phyloP scores from a whole-genome alignment of 805 yeast species.

The Barnettozyma sucrosica region DNA sequence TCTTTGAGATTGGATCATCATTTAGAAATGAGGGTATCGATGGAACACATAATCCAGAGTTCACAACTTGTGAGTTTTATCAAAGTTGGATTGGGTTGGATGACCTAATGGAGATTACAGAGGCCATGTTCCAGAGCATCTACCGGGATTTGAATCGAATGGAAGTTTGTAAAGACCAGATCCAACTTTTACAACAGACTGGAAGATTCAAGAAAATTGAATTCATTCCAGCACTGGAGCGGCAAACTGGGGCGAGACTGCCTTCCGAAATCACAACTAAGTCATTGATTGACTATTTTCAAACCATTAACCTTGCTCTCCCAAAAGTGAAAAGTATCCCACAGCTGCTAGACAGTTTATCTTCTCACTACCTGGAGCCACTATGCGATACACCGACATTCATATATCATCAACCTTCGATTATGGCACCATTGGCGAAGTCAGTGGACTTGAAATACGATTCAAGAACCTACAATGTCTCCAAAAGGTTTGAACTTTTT shows the following conservation, averaged over 20 bases:
- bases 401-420: constrained; percentile 76
- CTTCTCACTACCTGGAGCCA: constrained; percentile 60
- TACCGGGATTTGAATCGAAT: constrained; percentile 27
- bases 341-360: constrained; percentile 59
- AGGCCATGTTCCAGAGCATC: constrained; percentile 44
- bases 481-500: constrained; percentile 80
- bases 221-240: constrained; percentile 60
- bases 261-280: constrained; percentile 41
- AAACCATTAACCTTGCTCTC: constrained; percentile 16
- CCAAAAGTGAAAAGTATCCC: constrained; percentile 44
- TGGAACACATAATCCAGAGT: constrained; percentile 90
- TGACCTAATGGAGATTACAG: constrained; percentile 61
- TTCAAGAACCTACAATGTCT: constrained; percentile 33
- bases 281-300: constrained; percentile 37
- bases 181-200: not conserved
- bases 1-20: constrained; percentile 79
- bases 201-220: constrained; percentile 43
- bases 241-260: constrained; percentile 40
- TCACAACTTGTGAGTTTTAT: constrained; percentile 86
- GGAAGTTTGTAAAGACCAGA: constrained; percentile 10
- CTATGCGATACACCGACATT: constrained; percentile 60
- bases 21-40: constrained; percentile 94
- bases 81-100: constrained; percentile 62
- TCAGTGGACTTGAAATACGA: constrained; percentile 35
- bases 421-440: constrained; percentile 85